Base-by-base conservation (phyloP, 176 grass and related monocot genomes). In the Elaeis guineensis region DNA sequence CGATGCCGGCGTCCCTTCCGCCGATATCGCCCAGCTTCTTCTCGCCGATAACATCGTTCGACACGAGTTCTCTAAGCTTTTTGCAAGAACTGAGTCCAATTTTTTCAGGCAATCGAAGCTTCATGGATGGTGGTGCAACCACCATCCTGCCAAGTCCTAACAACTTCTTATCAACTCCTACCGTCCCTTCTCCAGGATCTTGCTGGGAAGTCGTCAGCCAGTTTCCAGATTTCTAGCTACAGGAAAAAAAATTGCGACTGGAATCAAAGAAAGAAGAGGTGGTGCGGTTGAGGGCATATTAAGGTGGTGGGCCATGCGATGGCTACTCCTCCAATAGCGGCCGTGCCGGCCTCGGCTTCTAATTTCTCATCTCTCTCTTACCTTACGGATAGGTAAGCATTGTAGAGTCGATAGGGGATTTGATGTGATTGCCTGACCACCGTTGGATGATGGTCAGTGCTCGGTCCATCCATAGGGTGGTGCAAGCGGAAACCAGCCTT, bases 11-110 rank as follows among this genome's bases (percentile, higher is more conserved):
- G 1, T 26, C 84, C 24, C 76, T 90, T 8, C 78, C 82, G 21
- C 84, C 67, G 2, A 77, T 82, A 0, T 68, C 79, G 0, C 83
- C 82, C 0, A 76, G 68, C 3, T 56, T 77, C 25, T 98, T 98
- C 84, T 92, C 85, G 19, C 88, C 94, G 24, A 67, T 72, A 14
- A 44, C 35, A 6, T 63, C 78, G 2, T 92, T 86, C 52, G 94
- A 98, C 69, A 25, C 76, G 9, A 81, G 57, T 64, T 29, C 50
- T 65, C 23, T 93, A 52, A 80, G 77, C 64, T 89, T 83, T 67
- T 69, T 98, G 32, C 75, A 89, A 55, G 88, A 93, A 51, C 60
- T 83, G 17, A 98, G 81, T 71, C 94, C 94, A 0, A 78, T 88
- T 61, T 74, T 98, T n/a, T 53, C 54, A 17, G 35, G 25, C 71